Evolutionary conservation across 306 rosid species (phyloP), one percentile per base, ranked within the genome.

Genomic region (Prunus mongolica): DNA sequence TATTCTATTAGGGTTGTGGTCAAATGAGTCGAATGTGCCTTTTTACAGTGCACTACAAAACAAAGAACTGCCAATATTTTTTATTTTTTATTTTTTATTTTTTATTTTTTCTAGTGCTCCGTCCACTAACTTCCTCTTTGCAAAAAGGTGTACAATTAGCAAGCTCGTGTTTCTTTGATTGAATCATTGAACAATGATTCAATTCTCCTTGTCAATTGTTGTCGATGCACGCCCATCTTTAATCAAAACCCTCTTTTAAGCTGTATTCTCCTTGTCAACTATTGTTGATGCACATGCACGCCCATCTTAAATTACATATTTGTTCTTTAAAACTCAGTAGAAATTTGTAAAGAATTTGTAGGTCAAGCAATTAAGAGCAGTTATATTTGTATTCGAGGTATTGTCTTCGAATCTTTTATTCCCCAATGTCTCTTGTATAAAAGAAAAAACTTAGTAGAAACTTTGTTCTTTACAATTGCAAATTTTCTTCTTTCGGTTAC

Each of bases 101-200:
- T 24, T 22, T 22, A 24, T 24, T 34, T 34, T 6, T 1, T 2
- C 52, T 47, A 82, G 88, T 87, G 86, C 63, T 58, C 25, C 58
- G 76, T 68, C 86, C 88, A 82, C 83, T 64, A 69, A 22, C 80
- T 67, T 50, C 52, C 64, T 60, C 65, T 60, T 25, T 12, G 34
- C 25, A 60, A 8, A 52, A 12, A 27, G 15, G 66, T 41, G 56
- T 50, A 52, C 25, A 65, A 72, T 51, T 55, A 65, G 73, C 38
- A 44, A 70, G 79, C 61, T 65, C 62, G 69, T 67, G 32, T 56
- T 62, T 44, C 49, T 7, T 75, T 25, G 28, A 67, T 49, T 76
- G 83, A 71, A 83, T 63, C 61, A 67, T 34, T 45, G 67, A 81
- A 78, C 83, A 80, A 80, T 55, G 79, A 52, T 75, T 78, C 71